A percentile compares a stretch with the other conserved stretches of the same genome.
These are phyloP conservation scores for Penicillium crustosum DNA, from an alignment of 2,329 filamentous ascomycete species.

Conservation along the genomic window DNA sequence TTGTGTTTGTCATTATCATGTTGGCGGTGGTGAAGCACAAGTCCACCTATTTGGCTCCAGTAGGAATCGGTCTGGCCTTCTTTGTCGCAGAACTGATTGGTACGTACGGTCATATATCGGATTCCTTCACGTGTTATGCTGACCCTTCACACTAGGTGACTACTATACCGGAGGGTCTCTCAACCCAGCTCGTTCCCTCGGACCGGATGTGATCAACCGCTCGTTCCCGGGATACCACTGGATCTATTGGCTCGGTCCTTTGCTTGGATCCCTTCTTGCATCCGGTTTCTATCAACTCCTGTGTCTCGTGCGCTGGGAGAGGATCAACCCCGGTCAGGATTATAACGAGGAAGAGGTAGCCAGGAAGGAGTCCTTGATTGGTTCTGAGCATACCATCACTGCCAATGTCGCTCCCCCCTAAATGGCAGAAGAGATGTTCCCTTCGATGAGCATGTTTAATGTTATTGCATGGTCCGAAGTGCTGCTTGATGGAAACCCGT, in stretches of 20 bases:
- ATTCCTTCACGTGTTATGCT: not conserved
- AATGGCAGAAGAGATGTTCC: not conserved
- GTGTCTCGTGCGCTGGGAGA: constrained; percentile 46
- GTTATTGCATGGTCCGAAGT: not conserved
- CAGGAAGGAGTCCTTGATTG: constrained; percentile 16
- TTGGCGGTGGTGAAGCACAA: constrained; percentile 72
- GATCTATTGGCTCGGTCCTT: constrained; percentile 53
- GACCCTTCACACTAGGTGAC: constrained; percentile 34
- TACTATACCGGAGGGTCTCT: constrained; percentile 51
- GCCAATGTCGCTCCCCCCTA: not conserved
- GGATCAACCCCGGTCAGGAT: constrained; percentile 57
- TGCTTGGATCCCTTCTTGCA: constrained; percentile 49
- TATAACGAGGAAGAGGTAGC: constrained; percentile 42
- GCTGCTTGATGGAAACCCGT: no score
- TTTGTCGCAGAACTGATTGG: constrained; percentile 61
- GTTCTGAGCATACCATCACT: constrained; percentile 17
- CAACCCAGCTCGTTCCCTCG: constrained; percentile 51
- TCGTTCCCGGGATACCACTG: constrained; percentile 50
- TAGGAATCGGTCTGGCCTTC: constrained; percentile 69
- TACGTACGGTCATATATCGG: constrained; percentile 13
- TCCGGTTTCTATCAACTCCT: constrained; percentile 52
- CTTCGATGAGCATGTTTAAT: constrained; percentile 10
- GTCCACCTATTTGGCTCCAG: constrained; percentile 67
- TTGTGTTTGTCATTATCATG: constrained; percentile 67
- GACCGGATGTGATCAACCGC: constrained; percentile 48